Base-by-base conservation (phyloP, 139 green algal species). In the Closterium sp. region DNA sequence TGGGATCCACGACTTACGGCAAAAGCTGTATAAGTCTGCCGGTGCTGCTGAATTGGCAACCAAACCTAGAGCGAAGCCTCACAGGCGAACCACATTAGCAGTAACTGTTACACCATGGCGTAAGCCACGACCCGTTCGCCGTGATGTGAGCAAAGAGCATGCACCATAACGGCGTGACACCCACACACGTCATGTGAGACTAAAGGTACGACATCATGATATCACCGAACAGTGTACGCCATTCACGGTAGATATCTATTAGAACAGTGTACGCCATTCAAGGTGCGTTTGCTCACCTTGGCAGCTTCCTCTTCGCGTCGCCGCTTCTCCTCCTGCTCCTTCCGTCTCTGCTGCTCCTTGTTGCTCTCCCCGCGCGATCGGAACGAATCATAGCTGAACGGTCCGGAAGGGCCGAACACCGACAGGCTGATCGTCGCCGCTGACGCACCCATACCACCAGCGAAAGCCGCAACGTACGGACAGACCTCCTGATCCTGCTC, bases 371-470 rank as follows among this genome's bases (percentile, higher is more conserved):
- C 21, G 5, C 21, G 36, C 7, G 88, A 55, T 86, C 28, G 28
- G 64, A 92, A 92, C 3, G 89, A 90, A 7, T 92, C 64, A 33
- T 85, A 92, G 23, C 89, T 64, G n/a, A 92, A 92, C 30, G 89
- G 89, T 38, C 89, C 89, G 32, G 83, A 31, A 8, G 89, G 89
- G 19, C 89, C 89, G 21, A 92, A 90, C 84, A 31, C 83, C 7
- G 89, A 92, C 33, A 90, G 76, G 43, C 89, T 92, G 76, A 92
- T 92, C 19, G 89, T 81, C 33, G 89, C 89, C 28, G 89, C 89
- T 34, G 76, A 81, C 34, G 88, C 43, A 36, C 36, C 88, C 43
- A 91, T 43, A 64, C 33, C 33, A 36, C 30, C 83, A 31, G 83
- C 83, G 30, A 33, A 32, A 9, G 83, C 28, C 7, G 83, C 83